Conservation (phyloP, 2,329 filamentous ascomycete genomes). For the Alternaria panax region DNA sequence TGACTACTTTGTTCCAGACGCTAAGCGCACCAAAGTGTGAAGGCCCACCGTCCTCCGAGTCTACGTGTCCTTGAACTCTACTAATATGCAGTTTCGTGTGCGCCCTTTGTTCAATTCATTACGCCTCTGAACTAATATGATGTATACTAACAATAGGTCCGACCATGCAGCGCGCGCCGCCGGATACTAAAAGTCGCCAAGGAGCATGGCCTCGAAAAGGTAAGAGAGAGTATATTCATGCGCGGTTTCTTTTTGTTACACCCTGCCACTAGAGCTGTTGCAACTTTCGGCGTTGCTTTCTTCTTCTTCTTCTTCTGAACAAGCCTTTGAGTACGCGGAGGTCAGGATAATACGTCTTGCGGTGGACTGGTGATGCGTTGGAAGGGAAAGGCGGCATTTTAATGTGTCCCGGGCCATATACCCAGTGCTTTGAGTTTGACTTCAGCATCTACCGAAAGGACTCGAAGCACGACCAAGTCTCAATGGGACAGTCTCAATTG, state of each 20-base stretch:
- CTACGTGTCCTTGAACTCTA: constrained; percentile 8
- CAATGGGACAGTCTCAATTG: not conserved
- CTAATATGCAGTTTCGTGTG: constrained; percentile 30
- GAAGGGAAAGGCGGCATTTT: not conserved
- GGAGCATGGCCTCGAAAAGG: constrained; percentile 5
- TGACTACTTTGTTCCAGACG: constrained; percentile 32
- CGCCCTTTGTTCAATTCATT: not conserved
- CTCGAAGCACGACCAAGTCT: not conserved
- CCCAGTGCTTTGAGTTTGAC: constrained; percentile 8
- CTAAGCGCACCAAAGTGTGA: constrained; percentile 44
- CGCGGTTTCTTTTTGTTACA: constrained; percentile 10
- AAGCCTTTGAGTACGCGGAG: not conserved
- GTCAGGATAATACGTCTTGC: not conserved
- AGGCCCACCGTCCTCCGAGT: constrained; percentile 30
- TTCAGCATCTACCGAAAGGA: not conserved
- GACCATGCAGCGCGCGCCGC: constrained; percentile 1
- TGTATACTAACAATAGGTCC: constrained; percentile 16
- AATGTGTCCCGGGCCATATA: constrained; percentile 11
- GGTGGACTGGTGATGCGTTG: not conserved
- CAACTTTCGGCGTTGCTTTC: constrained; percentile 4
- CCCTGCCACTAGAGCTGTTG: constrained; percentile 3
- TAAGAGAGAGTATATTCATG: constrained; percentile 9
- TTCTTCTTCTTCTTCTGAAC: not conserved
- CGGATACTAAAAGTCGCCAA: not conserved
- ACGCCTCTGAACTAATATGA: constrained; percentile 10